phyloP scores from a whole-genome alignment of 306 rosid species.

The Canavalia ensiformis region DNA sequence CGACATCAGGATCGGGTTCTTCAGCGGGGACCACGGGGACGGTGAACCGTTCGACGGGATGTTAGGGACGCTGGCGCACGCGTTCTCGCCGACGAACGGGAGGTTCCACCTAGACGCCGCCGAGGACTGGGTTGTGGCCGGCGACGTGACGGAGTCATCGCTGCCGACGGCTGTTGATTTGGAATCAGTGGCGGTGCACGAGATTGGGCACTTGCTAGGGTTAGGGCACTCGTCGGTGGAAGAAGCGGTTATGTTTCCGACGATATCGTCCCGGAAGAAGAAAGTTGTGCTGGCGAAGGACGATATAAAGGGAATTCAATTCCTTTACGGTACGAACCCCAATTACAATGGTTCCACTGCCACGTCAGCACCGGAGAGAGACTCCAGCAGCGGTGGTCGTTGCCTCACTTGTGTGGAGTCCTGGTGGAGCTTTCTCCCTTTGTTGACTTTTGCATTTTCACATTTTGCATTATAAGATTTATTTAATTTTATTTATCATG shows the following conservation, averaged over 20 bases:
- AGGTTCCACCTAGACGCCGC: conserved; percentile 66
- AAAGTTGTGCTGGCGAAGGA: conserved; percentile 63
- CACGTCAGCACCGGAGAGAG: conserved; percentile 47
- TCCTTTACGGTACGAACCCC: conserved; percentile 67
- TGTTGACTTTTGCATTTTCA: conserved; percentile 44
- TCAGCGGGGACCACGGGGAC: conserved; percentile 75
- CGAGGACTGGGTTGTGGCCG: conserved; percentile 72
- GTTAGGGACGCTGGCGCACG: conserved; percentile 80
- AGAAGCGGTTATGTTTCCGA: conserved; percentile 77
- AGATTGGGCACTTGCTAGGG: conserved; percentile 80
- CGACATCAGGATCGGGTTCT: conserved; percentile 69
- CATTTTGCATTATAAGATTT: conserved; percentile 24
- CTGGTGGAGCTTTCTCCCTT: conserved; percentile 6
- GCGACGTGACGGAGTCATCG: conserved; percentile 56
- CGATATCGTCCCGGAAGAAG: conserved; percentile 62
- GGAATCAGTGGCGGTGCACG: conserved; percentile 86
- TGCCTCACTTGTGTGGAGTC: not conserved
- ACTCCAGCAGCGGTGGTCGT: conserved; percentile 51
- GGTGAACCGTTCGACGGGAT: conserved; percentile 77
- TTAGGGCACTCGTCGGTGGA: conserved; percentile 71
- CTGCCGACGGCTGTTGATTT: conserved; percentile 62
- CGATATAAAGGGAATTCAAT: conserved; percentile 70
- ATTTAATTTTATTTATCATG: too few relatives aligned
- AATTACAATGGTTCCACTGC: conserved; percentile 50
- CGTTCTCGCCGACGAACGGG: conserved; percentile 81